A percentile compares a stretch with the other conserved stretches of the same genome.
Conservation (phyloP, 345 rosid species). For the Aquilaria yunnanensis region DNA sequence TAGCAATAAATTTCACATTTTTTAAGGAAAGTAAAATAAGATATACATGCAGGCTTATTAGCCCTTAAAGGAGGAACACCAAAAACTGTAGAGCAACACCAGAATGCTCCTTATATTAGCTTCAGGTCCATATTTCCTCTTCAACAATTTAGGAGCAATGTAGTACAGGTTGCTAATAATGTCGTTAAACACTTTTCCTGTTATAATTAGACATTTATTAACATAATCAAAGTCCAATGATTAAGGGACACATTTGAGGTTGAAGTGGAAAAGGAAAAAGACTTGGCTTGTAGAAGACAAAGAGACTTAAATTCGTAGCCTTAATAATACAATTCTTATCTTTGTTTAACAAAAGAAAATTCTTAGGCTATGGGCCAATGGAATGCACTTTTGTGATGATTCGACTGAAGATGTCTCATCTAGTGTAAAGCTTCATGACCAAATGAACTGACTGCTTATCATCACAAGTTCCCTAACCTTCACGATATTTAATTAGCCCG, state of each 20-base stretch:
- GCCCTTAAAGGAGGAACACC: slow-evolving; percentile 79
- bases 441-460: slow-evolving; percentile 64
- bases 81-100: slow-evolving; percentile 56
- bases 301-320: slow-evolving; percentile 65
- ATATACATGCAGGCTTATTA: too few species aligned
- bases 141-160: slow-evolving; percentile 73
- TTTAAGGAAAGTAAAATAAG: too few species aligned
- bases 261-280: background rate
- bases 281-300: slow-evolving; percentile 71
- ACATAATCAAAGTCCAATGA: too few species aligned
- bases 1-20: too few species aligned
- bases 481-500: slow-evolving; percentile 58
- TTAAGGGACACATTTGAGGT: too few species aligned
- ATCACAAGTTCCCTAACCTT: slow-evolving; percentile 68
- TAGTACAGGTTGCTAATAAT: slow-evolving; percentile 81
- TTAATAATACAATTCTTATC: slow-evolving; percentile 60
- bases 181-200: slow-evolving; percentile 61
- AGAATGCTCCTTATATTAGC: slow-evolving; percentile 72
- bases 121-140: slow-evolving; percentile 59
- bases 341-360: slow-evolving; percentile 53
- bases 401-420: slow-evolving; percentile 66
- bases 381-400: slow-evolving; percentile 65
- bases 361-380: slow-evolving; percentile 69
- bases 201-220: too few species aligned
- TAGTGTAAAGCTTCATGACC: slow-evolving; percentile 77